These are phyloP conservation scores for Evernia prunastri DNA, from an alignment of 495 filamentous ascomycete genomes.

Conservation along the genomic window DNA sequence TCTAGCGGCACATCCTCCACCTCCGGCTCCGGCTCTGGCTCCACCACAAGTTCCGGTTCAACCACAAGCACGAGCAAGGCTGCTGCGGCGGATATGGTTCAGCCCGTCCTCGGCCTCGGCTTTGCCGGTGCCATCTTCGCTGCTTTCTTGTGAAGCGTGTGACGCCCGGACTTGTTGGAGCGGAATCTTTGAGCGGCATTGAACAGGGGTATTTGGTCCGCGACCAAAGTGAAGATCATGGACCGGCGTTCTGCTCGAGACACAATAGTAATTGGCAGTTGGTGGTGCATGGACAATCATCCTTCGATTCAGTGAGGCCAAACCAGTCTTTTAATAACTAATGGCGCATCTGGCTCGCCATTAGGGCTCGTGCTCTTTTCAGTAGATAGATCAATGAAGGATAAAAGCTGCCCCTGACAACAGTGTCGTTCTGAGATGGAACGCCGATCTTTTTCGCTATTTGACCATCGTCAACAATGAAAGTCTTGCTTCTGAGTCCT, in stretches of 20 bases:
- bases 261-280: slow-evolving; percentile 12
- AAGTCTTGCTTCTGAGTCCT: not conserved
- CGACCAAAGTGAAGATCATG: not conserved
- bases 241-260: not conserved
- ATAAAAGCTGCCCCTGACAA: not conserved
- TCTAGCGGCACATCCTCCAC: slow-evolving; percentile 36
- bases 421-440: not conserved
- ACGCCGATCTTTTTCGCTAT: not conserved
- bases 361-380: not conserved
- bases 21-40: slow-evolving; percentile 6
- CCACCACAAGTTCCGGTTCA: slow-evolving; percentile 15
- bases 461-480: no score
- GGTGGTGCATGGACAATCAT: slow-evolving; percentile 4
- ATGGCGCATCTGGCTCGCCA: not conserved
- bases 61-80: not conserved
- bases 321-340: not conserved
- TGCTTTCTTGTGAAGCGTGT: slow-evolving; percentile 39
- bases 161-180: not conserved
- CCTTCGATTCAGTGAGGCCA: slow-evolving; percentile 5
- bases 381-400: slow-evolving; percentile 13
- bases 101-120: slow-evolving; percentile 30
- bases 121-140: slow-evolving; percentile 43
- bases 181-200: slow-evolving; percentile 8
- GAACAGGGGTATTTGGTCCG: not conserved
- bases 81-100: slow-evolving; percentile 18